Conservation (phyloP, 2,329 filamentous ascomycete genomes). For the Pseudogymnoascus sp. region DNA sequence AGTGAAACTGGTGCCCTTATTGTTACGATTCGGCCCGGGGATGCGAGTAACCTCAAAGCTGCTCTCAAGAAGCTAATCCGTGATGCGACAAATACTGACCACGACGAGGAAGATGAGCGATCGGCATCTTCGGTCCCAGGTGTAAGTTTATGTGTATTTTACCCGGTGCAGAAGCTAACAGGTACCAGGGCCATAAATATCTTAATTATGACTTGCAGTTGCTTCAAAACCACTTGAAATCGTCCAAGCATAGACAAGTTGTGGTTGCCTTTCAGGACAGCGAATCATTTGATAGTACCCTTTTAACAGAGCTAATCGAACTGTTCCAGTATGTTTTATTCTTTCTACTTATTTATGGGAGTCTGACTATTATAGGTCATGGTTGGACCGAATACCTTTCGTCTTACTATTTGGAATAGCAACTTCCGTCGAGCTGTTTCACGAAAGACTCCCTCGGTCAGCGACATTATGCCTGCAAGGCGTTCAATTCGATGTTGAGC, state of each 20-base stretch:
- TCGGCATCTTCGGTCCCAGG: constrained; percentile 38
- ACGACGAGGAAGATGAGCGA: constrained; percentile 45
- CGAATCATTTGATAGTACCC: constrained; percentile 65
- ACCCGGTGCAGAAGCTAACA: constrained; percentile 10
- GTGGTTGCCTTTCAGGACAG: constrained; percentile 72
- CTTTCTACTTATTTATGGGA: not conserved
- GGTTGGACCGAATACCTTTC: constrained; percentile 69
- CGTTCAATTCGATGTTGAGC: constrained; percentile 68
- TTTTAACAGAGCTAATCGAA: constrained; percentile 64
- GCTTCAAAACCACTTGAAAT: constrained; percentile 50
- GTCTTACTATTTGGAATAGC: constrained; percentile 71
- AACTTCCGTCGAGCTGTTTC: constrained; percentile 72
- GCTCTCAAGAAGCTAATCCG: constrained; percentile 65
- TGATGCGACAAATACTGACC: constrained; percentile 47
- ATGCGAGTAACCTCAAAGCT: constrained; percentile 66
- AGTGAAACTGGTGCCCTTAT: constrained; percentile 44
- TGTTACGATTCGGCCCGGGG: constrained; percentile 59
- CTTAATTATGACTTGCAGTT: constrained; percentile 74
- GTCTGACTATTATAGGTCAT: constrained; percentile 38
- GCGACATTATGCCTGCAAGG: constrained; percentile 61
- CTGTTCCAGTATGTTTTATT: constrained; percentile 52
- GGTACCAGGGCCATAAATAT: constrained; percentile 48
- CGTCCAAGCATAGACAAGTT: constrained; percentile 48
- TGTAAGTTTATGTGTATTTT: constrained; percentile 30
- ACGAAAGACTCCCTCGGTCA: constrained; percentile 61